Evolutionary conservation across 805 yeast genomes (phyloP), one percentile per base, ranked within the genome.

Genomic region (Torulaspora maleeae): DNA sequence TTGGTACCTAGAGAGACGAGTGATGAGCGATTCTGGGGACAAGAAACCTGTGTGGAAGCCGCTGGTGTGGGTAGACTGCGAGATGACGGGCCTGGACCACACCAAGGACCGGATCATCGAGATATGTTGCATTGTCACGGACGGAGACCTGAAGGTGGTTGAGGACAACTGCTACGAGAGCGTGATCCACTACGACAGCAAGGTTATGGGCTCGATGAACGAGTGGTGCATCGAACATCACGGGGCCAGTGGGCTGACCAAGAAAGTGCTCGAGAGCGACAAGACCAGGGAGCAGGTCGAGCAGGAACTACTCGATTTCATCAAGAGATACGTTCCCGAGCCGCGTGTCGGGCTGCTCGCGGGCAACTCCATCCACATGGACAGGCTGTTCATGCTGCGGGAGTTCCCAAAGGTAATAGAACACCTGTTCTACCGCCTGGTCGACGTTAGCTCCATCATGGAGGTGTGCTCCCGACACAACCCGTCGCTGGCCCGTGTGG

Each of bases 31-130:
- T 13, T 15, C n/a, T 27, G 25, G 10, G 25, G 25, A 22, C 25
- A 30, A 20, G 12, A 22, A 20, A 20, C 36, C 19, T 11, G 39
- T 44, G n/a, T 36, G 20, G 51, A 62, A 66, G 38, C 76, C 77
- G 5, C 72, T 91, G 15, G 95, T 93, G 3, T 93, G 99, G 99
- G 75, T 93, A 13, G 99, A 93, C 68, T 93, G 98, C 67, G 99
- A 93, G 64, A 93, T 93, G 99, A 93, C 99, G 0, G 99, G 99
- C 0, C 69, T 93, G 32, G 84, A 91, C 55, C 80, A 82, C n/a
- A 64, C 68, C 38, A 72, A 74, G n/a, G 98, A 93, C 62, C 79
- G 77, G 47, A 90, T 93, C 55, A 86, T 93, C 48, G 99, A 93
- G 66, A 82, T 93, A 22, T 87, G 96, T 62, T 89, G 96, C 62